Evolutionary conservation across 106 monocot genomes (phyloP).

Genomic region (Apostasia shenzhenica): DNA sequence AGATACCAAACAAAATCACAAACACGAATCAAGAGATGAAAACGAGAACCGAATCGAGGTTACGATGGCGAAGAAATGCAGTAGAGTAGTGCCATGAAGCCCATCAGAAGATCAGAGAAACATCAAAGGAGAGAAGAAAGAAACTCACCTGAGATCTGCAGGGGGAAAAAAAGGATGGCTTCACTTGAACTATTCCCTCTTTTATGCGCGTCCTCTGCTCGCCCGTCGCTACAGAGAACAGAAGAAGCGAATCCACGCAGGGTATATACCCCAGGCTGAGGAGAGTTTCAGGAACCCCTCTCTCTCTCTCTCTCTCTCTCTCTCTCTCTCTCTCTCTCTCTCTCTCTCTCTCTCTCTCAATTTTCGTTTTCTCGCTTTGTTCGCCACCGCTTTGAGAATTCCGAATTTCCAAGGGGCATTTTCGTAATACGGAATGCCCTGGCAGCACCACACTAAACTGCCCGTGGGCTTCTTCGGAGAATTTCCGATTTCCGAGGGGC

Average conservation of each 20-base stretch:
- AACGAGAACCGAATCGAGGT: neutral
- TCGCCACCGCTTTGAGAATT: neutral
- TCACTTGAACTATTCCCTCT: neutral
- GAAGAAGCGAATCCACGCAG: slow-evolving; percentile 26
- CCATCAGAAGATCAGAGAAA: neutral
- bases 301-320: neutral
- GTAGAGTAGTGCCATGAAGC: too few relatives aligned
- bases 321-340: slow-evolving; percentile 20
- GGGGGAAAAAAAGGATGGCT: slow-evolving; percentile 6
- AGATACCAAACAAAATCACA: too few relatives aligned
- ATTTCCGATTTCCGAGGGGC: too few relatives aligned
- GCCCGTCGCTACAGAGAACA: neutral
- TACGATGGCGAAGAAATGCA: neutral
- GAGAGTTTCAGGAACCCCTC: neutral
- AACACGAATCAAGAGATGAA: neutral
- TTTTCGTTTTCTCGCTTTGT: neutral
- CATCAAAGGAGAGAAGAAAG: neutral
- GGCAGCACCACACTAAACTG: neutral
- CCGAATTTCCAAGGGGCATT: slow-evolving; percentile 7
- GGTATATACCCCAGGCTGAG: slow-evolving; percentile 13
- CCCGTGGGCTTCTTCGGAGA: neutral
- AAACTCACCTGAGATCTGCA: slow-evolving; percentile 19
- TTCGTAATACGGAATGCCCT: slow-evolving; percentile 11
- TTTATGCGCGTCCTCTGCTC: neutral
- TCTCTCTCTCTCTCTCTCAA: slow-evolving; percentile 1